These are phyloP conservation scores for Phytophthora constricta DNA, from an alignment of 352 stramenopile genomes.

Conservation along the genomic window DNA sequence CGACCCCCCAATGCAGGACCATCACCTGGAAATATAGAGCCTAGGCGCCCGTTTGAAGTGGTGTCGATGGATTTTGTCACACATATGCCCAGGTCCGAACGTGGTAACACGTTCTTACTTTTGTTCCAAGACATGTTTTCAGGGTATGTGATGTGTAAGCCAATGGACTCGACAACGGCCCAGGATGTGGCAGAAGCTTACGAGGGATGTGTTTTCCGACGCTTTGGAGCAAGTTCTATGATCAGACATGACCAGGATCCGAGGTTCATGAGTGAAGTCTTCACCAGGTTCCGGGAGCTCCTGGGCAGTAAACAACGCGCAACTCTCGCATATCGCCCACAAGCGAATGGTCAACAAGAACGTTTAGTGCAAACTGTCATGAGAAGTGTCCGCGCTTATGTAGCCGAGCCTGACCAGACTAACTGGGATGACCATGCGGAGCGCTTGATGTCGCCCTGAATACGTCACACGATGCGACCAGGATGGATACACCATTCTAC, in stretches of 20 bases:
- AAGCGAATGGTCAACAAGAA: constrained; percentile 6
- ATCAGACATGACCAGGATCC: not conserved
- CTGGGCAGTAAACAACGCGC: not conserved
- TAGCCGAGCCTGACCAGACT: not conserved
- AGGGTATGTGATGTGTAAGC: constrained; percentile 1
- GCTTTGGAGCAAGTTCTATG: not conserved
- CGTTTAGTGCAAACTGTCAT: not conserved
- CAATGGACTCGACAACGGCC: constrained; percentile 1
- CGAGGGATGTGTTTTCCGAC: not conserved
- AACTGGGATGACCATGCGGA: constrained; percentile 3
- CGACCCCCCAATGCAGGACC: not conserved
- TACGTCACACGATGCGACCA: not conserved
- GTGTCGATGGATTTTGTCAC: constrained; percentile 10
- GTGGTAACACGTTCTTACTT: constrained; percentile 2
- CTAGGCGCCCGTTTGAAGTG: not conserved
- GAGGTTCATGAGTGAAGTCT: not conserved
- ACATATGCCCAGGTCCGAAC: not conserved
- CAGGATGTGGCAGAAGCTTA: constrained; percentile 8
- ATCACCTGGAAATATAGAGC: constrained; percentile 7
- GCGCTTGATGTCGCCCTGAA: constrained; percentile 1
- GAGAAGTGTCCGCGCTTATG: not conserved
- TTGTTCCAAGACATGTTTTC: constrained; percentile 8
- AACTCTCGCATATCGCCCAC: not conserved
- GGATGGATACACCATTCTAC: constrained; percentile 2
- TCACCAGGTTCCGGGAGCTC: not conserved